Conservation (phyloP, 2,329 filamentous ascomycete species). For the Chaetomiaceae sp. region DNA sequence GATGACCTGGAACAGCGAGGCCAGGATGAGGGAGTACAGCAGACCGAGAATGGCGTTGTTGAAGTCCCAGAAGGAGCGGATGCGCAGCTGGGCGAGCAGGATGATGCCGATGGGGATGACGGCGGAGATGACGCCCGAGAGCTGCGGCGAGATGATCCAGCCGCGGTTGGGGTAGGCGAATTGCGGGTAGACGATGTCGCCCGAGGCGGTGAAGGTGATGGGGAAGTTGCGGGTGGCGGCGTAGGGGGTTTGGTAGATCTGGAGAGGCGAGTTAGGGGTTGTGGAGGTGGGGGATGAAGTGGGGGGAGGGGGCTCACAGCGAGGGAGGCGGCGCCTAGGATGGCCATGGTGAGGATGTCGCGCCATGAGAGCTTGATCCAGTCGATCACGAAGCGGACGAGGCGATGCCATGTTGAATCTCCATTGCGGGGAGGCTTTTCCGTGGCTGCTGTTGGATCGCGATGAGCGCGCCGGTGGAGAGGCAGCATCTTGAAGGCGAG, state of each 20-base stretch:
- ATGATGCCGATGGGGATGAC: conserved; percentile 62
- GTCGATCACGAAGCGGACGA: conserved; percentile 30
- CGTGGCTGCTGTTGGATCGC: not conserved
- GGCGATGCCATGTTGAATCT: not conserved
- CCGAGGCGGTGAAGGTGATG: conserved; percentile 51
- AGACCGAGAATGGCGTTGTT: conserved; percentile 69
- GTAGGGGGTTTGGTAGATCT: conserved; percentile 53
- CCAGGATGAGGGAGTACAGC: conserved; percentile 64
- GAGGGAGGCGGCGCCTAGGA: conserved; percentile 43
- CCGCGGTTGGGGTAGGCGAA: conserved; percentile 61
- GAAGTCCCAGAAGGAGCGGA: conserved; percentile 64
- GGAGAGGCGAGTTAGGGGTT: not conserved
- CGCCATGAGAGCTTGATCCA: conserved; percentile 57
- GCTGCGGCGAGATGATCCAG: conserved; percentile 58
- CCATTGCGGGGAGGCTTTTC: not conserved
- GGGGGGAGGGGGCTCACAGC: conserved; percentile 25
- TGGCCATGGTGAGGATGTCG: conserved; percentile 56
- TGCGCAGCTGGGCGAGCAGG: conserved; percentile 61
- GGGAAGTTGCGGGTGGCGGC: conserved; percentile 57
- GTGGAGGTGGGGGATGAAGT: not conserved
- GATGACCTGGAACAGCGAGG: conserved; percentile 73
- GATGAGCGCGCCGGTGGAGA: not conserved
- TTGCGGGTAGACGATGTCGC: conserved; percentile 59
- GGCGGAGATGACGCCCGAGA: conserved; percentile 52
- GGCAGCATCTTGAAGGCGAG: conserved; percentile 1